Percentiles rank a stretch among this genome's conserved stretches.
Conservation (phyloP, 768 basidiomycete species). For the Auriscalpium microsporum region DNA sequence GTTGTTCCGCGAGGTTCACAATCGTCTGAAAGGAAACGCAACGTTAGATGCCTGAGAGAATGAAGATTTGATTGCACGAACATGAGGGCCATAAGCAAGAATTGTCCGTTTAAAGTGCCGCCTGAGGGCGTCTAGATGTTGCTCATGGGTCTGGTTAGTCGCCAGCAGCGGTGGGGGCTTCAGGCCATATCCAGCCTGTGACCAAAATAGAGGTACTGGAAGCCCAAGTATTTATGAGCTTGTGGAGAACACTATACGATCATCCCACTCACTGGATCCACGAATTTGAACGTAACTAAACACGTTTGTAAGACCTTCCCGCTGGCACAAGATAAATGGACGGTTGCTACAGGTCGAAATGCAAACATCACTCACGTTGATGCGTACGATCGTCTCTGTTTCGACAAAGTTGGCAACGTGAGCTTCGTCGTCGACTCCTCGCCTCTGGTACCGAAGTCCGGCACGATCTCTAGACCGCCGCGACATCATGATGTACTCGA, state of each 20-base stretch:
- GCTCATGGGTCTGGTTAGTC: conserved; percentile 60
- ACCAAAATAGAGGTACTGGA: conserved; percentile 89
- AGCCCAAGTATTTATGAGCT: conserved; percentile 1
- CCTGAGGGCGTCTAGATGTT: conserved; percentile 61
- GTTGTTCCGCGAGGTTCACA: conserved; percentile 85
- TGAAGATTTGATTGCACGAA: conserved; percentile 27
- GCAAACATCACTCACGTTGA: conserved; percentile 47
- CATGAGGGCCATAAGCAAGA: conserved; percentile 71
- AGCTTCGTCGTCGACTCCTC: conserved; percentile 90
- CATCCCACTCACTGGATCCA: conserved; percentile 65
- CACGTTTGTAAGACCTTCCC: conserved; percentile 65
- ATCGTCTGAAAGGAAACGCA: conserved; percentile 42
- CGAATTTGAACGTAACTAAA: conserved; percentile 88
- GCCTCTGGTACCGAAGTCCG: conserved; percentile 87
- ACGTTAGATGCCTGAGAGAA: neutral
- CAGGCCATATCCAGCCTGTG: conserved; percentile 75
- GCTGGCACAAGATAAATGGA: conserved; percentile 31
- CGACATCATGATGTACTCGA: conserved; percentile 79
- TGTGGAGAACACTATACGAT: neutral
- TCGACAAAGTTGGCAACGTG: conserved; percentile 96
- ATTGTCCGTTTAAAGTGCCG: conserved; percentile 66
- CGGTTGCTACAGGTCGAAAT: neutral
- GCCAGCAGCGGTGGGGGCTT: conserved; percentile 82
- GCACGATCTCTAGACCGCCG: conserved; percentile 83
- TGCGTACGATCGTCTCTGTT: conserved; percentile 80